Evolutionary conservation across 2,329 filamentous ascomycete species (phyloP).

Genomic region (Apiospora rasikravindrae): DNA sequence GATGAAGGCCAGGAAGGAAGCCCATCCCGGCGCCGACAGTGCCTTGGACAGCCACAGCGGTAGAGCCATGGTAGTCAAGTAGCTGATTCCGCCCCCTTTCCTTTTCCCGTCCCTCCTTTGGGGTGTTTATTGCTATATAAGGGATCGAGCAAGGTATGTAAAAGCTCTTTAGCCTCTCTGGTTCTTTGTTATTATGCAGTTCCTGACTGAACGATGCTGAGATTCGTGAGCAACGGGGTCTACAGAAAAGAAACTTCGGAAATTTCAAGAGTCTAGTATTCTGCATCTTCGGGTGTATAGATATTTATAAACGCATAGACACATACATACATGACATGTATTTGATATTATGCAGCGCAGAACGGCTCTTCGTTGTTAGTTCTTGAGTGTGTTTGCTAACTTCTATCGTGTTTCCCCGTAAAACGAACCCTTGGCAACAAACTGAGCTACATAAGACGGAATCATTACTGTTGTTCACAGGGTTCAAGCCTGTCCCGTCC

Average conservation of each 20-base stretch:
- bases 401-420: too few relatives aligned
- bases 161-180: not conserved
- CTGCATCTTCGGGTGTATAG: too few relatives aligned
- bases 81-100: not conserved
- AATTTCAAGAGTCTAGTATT: too few relatives aligned
- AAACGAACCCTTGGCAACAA: not conserved
- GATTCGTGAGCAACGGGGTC: too few relatives aligned
- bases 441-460: not conserved
- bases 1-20: not conserved
- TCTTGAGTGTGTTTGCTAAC: not conserved
- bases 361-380: not conserved
- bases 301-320: too few relatives aligned
- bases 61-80: not conserved
- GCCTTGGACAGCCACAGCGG: not conserved
- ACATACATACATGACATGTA: too few relatives aligned
- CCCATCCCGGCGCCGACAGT: not conserved
- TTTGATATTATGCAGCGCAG: not conserved
- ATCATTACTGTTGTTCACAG: not conserved
- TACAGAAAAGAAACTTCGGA: too few relatives aligned
- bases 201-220: not conserved
- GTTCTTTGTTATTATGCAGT: not conserved
- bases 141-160: too few relatives aligned
- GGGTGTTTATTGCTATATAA: not conserved
- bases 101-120: not conserved
- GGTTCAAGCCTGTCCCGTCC: not conserved